These are phyloP conservation scores for Pseudocercospora cruenta DNA, from an alignment of 2,329 filamentous ascomycete genomes.

Conservation along the genomic window DNA sequence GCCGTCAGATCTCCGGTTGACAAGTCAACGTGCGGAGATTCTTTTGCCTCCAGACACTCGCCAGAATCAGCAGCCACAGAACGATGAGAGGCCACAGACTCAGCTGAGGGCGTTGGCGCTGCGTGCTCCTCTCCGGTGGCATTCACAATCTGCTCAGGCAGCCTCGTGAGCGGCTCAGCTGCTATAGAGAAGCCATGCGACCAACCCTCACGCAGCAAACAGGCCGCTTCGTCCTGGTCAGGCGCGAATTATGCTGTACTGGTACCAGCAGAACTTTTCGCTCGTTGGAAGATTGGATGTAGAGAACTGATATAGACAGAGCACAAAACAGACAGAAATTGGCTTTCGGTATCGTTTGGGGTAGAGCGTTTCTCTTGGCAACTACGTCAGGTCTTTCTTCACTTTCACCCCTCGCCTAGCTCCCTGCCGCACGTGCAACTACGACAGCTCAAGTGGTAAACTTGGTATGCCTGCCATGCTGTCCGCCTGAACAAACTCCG, in stretches of 20 bases:
- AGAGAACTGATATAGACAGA: too few species aligned
- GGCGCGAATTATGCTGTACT: background rate
- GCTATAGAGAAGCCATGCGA: background rate
- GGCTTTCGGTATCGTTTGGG: background rate
- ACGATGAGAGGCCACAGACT: background rate
- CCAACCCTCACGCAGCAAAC: background rate
- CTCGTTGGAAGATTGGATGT: background rate
- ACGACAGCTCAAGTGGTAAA: background rate
- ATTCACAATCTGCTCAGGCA: background rate
- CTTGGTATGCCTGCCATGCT: conserved; percentile 4
- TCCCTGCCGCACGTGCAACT: background rate
- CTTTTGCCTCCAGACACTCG: too few species aligned
- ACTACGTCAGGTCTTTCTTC: background rate
- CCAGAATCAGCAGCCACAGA: background rate
- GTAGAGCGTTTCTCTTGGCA: background rate
- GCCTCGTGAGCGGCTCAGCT: background rate
- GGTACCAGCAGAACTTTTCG: background rate
- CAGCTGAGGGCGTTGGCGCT: background rate
- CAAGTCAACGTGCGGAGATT: too few species aligned
- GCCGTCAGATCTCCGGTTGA: too few species aligned
- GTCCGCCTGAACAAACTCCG: conserved; percentile 1
- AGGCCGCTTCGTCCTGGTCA: too few species aligned
- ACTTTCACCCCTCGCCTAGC: background rate
- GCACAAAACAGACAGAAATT: background rate
- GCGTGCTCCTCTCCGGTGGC: background rate